A percentile compares a stretch with the other conserved stretches of the same genome.
phyloP scores from a whole-genome alignment of 768 basidiomycete species.

The Amanita inopinata region DNA sequence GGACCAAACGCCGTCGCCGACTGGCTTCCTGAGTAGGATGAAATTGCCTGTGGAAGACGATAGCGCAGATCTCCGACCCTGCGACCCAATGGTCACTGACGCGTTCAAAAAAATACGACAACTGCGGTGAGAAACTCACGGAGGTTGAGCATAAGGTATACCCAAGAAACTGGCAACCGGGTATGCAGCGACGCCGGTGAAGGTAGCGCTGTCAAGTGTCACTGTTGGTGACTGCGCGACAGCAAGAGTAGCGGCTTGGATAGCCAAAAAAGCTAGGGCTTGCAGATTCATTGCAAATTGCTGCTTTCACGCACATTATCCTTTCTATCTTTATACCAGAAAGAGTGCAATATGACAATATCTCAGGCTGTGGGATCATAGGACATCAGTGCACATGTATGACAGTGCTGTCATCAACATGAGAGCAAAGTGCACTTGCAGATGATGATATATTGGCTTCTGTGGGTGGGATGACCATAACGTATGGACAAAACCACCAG shows the following conservation, averaged over 20 bases:
- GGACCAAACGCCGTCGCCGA: slow-evolving; percentile 31
- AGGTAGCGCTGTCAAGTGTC: slow-evolving; percentile 32
- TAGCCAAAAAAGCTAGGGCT: slow-evolving; percentile 10
- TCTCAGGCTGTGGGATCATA: no score
- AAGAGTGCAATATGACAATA: no score
- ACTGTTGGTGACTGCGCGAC: slow-evolving; percentile 25
- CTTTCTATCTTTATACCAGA: no score
- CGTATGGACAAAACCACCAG: no score
- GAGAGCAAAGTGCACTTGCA: no score
- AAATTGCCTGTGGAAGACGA: slow-evolving; percentile 28
- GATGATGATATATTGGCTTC: no score
- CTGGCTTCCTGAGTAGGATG: slow-evolving; percentile 25
- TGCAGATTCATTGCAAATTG: no score
- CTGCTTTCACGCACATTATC: no score
- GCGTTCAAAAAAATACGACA: neutral
- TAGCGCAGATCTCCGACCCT: slow-evolving; percentile 32
- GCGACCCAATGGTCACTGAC: slow-evolving; percentile 1
- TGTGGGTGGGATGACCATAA: no score
- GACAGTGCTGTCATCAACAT: no score
- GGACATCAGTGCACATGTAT: no score
- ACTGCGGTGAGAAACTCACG: slow-evolving; percentile 26
- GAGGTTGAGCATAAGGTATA: slow-evolving; percentile 46
- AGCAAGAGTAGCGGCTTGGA: slow-evolving; percentile 11
- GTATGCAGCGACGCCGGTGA: slow-evolving; percentile 29
- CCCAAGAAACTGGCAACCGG: slow-evolving; percentile 33